Evolutionary conservation across 495 filamentous ascomycete species (phyloP).

Genomic region (Hyaloscypha variabilis): DNA sequence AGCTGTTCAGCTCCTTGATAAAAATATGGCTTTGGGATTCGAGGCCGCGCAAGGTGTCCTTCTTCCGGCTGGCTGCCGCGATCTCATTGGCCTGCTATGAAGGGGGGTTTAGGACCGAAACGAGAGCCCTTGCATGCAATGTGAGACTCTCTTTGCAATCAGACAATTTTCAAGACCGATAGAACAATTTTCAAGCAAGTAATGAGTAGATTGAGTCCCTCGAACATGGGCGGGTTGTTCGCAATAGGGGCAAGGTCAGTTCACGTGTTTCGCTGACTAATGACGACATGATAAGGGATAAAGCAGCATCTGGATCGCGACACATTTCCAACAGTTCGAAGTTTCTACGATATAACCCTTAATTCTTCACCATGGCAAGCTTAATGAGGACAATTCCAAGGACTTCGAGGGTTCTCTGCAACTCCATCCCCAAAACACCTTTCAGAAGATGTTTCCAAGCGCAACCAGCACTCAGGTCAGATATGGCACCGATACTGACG

Average conservation of each 20-base stretch:
- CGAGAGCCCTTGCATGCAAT: neutral
- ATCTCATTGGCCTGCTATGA: slow-evolving; percentile 16
- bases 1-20: slow-evolving; percentile 5
- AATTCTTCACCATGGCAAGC: slow-evolving; percentile 7
- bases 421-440: slow-evolving; percentile 12
- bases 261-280: neutral
- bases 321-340: too few relatives aligned
- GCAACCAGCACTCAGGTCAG: slow-evolving; percentile 41
- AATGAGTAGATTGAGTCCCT: neutral
- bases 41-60: slow-evolving; percentile 15
- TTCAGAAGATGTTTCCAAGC: slow-evolving; percentile 11
- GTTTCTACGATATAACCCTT: neutral
- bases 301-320: too few relatives aligned
- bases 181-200: neutral
- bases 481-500: slow-evolving; percentile 49
- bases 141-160: neutral
- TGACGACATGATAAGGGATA: too few relatives aligned
- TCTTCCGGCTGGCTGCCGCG: slow-evolving; percentile 24
- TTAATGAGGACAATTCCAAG: neutral
- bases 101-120: neutral
- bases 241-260: neutral
- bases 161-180: neutral
- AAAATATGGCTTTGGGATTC: neutral
- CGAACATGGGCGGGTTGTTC: neutral
- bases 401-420: slow-evolving; percentile 20